phyloP scores from a whole-genome alignment of 371 early-diverging fungal genomes.

The Dinochytrium kinnereticum region DNA sequence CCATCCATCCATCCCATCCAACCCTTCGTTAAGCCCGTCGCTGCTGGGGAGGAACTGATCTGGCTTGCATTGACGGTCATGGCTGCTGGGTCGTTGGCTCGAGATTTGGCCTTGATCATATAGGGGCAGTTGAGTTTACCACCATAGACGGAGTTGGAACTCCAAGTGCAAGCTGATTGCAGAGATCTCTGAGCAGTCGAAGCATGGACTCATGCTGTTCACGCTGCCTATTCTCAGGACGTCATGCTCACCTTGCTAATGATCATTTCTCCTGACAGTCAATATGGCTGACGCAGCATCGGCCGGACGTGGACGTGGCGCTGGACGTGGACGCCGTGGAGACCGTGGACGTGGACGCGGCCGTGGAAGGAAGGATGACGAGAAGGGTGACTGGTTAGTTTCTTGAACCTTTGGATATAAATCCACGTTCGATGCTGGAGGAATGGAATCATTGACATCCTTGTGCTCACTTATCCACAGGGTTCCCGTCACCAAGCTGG shows the following conservation, averaged over 20 bases:
- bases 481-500: conserved; percentile 96
- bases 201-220: too few species aligned
- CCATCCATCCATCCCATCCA: background rate
- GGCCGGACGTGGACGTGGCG: conserved; percentile 48
- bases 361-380: conserved; percentile 78
- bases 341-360: conserved; percentile 62
- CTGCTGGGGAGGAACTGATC: too few species aligned
- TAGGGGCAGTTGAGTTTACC: too few species aligned
- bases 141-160: too few species aligned
- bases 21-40: too few species aligned
- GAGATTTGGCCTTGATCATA: too few species aligned
- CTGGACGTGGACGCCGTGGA: conserved; percentile 69
- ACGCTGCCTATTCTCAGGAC: too few species aligned
- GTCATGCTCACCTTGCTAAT: background rate
- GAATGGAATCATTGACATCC: background rate
- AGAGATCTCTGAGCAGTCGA: background rate
- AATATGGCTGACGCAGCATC: conserved; percentile 45
- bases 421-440: too few species aligned
- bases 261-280: background rate
- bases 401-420: too few species aligned
- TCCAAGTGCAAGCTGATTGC: background rate
- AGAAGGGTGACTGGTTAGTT: conserved; percentile 83
- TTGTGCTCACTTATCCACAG: too few species aligned
- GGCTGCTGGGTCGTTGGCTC: too few species aligned
- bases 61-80: too few species aligned